Evolutionary conservation across 2,329 filamentous ascomycete genomes (phyloP).

Genomic region (Aspergillus costaricaensis): DNA sequence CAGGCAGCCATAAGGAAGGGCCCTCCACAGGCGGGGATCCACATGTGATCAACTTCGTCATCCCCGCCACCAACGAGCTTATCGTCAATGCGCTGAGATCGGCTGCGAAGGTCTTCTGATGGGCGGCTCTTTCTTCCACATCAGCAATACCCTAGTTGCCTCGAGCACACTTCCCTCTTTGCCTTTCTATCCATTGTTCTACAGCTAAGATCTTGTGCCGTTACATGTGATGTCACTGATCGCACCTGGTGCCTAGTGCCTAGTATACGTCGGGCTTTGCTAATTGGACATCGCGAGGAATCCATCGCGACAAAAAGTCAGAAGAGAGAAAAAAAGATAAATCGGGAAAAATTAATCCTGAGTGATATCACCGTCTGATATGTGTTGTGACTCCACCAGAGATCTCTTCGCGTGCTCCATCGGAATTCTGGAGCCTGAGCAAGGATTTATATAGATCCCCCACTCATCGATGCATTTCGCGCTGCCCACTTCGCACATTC

Average conservation of each 20-base stretch:
- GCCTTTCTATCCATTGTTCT: not conserved
- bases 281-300: not conserved
- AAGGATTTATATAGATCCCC: slow-evolving; percentile 22
- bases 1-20: slow-evolving; percentile 11
- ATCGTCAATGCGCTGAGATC: slow-evolving; percentile 17
- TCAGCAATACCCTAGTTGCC: not conserved
- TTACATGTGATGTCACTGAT: slow-evolving; percentile 27
- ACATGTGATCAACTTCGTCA: slow-evolving; percentile 21
- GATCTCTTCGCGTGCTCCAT: slow-evolving; percentile 19
- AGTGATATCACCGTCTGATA: slow-evolving; percentile 30
- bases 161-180: slow-evolving; percentile 2
- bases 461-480: slow-evolving; percentile 28
- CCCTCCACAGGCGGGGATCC: slow-evolving; percentile 14
- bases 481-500: slow-evolving; percentile 8
- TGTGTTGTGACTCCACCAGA: slow-evolving; percentile 12
- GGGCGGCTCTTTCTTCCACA: not conserved
- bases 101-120: slow-evolving; percentile 16
- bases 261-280: slow-evolving; percentile 15
- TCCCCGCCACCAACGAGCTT: slow-evolving; percentile 10
- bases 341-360: slow-evolving; percentile 12
- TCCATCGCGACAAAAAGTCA: slow-evolving; percentile 2
- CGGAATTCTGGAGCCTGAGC: slow-evolving; percentile 33
- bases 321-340: not conserved
- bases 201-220: not conserved
- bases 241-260: slow-evolving; percentile 24